A percentile compares a stretch with the other conserved stretches of the same genome.
These are phyloP conservation scores for Solanum okadae DNA, from an alignment of 257 asterid genomes.

Conservation along the genomic window DNA sequence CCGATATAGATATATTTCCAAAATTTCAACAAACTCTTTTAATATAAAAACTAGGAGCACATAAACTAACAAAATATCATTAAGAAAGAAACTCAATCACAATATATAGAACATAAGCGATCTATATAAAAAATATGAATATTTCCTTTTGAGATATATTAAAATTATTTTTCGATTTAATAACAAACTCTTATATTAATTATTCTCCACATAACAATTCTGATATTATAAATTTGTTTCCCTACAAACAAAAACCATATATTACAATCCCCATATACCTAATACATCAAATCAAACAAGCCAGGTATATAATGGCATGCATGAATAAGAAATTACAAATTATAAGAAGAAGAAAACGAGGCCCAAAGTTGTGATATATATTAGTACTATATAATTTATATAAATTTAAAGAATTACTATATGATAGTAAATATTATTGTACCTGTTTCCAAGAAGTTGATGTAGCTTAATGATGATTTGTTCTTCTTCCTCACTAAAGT, in stretches of 20 bases:
- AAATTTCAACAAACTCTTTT: no score
- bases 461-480: constrained; percentile 15
- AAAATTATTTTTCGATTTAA: no score
- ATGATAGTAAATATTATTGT: background rate
- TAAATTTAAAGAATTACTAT: background rate
- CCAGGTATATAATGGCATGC: background rate
- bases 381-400: no score
- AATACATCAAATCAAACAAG: background rate
- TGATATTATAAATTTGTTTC: background rate
- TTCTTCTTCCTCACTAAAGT: constrained; percentile 22
- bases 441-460: constrained; percentile 21
- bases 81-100: no score
- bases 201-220: background rate
- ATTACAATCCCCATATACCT: rapidly evolving
- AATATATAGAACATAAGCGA: no score
- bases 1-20: no score
- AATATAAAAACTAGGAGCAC: no score
- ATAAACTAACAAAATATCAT: no score
- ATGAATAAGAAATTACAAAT: background rate
- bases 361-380: no score
- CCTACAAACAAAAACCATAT: background rate
- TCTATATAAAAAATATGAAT: no score
- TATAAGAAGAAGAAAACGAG: background rate
- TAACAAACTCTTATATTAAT: background rate
- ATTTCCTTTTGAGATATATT: no score